Percentiles rank a stretch among this genome's conserved stretches.
Evolutionary conservation across 2,329 filamentous ascomycete genomes (phyloP).

Genomic region (Fusarium lateritium): DNA sequence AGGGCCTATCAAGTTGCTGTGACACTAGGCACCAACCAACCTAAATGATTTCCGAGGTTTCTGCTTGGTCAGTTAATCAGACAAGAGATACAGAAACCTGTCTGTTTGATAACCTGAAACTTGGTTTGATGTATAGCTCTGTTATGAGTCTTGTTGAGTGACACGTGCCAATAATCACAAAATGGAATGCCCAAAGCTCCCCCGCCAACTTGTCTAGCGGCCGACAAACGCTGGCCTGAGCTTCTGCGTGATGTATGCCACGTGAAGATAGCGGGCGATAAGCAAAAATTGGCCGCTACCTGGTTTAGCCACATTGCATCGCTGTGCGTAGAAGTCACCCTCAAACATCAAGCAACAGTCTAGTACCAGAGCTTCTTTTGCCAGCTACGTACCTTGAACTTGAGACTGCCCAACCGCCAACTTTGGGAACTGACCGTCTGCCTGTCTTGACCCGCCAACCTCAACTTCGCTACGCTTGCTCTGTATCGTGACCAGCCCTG

Average conservation of each 20-base stretch:
- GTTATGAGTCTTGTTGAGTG: slow-evolving; percentile 1
- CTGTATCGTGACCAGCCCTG: slow-evolving; percentile 20
- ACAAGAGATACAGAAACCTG: slow-evolving; percentile 23
- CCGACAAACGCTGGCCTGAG: slow-evolving; percentile 28
- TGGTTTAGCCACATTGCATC: slow-evolving; percentile 50
- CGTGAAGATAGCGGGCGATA: slow-evolving; percentile 51
- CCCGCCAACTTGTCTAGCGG: slow-evolving; percentile 35
- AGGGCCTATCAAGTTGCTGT: slow-evolving; percentile 44
- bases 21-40: slow-evolving; percentile 37
- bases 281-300: slow-evolving; percentile 48
- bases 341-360: slow-evolving; percentile 42
- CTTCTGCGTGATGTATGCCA: slow-evolving; percentile 37
- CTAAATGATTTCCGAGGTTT: slow-evolving; percentile 12
- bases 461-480: slow-evolving; percentile 3
- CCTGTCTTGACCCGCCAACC: slow-evolving; percentile 21
- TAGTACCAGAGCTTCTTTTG: slow-evolving; percentile 26
- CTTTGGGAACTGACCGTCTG: slow-evolving; percentile 26
- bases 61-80: slow-evolving; percentile 28
- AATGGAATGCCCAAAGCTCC: slow-evolving; percentile 13
- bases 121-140: slow-evolving; percentile 7
- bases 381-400: slow-evolving; percentile 35
- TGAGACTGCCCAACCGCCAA: slow-evolving; percentile 26
- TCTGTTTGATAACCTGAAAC: slow-evolving; percentile 25
- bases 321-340: slow-evolving; percentile 45
- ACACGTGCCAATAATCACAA: slow-evolving; percentile 39